Conservation (phyloP, 1,139 yeast species). For the Candida frijolesensis region DNA sequence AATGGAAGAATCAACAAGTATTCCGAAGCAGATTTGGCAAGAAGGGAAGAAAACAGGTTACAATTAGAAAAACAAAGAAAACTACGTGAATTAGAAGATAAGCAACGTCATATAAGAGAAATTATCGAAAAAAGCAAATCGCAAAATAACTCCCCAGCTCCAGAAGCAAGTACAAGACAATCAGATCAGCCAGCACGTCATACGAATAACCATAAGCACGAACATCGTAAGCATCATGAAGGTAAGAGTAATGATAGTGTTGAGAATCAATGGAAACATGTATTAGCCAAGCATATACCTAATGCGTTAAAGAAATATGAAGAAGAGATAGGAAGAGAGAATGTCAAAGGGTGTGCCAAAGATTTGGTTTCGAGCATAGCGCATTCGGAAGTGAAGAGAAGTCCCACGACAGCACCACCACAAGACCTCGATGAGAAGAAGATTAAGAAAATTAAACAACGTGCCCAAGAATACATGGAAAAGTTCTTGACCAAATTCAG, state of each 20-base stretch:
- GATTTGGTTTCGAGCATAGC: constrained; percentile 70
- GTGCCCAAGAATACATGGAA: constrained; percentile 69
- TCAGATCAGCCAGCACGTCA: constrained; percentile 11
- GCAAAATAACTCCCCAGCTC: constrained; percentile 2
- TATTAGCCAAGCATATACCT: constrained; percentile 79
- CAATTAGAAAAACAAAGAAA: constrained; percentile 34
- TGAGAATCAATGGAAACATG: constrained; percentile 56
- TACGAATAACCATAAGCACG: constrained; percentile 8
- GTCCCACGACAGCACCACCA: constrained; percentile 47
- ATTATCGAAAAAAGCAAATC: constrained; percentile 34
- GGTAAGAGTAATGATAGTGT: constrained; percentile 14
- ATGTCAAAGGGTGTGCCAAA: constrained; percentile 74
- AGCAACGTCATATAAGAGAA: constrained; percentile 40
- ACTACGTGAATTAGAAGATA: constrained; percentile 31
- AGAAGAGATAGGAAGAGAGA: constrained; percentile 67
- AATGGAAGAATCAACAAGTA: constrained; percentile 16
- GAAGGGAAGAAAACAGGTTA: constrained; percentile 39
- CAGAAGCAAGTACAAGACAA: constrained; percentile 14
- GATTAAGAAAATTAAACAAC: constrained; percentile 66
- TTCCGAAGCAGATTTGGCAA: constrained; percentile 24
- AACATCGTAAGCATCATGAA: constrained; percentile 11
- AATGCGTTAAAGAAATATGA: constrained; percentile 72
- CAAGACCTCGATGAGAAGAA: constrained; percentile 62
- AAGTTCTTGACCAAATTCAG: constrained; percentile 62
- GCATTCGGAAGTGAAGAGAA: constrained; percentile 62